Base-by-base conservation (phyloP, 1,284 basidiomycete genomes). In the Polyporus tsugae region DNA sequence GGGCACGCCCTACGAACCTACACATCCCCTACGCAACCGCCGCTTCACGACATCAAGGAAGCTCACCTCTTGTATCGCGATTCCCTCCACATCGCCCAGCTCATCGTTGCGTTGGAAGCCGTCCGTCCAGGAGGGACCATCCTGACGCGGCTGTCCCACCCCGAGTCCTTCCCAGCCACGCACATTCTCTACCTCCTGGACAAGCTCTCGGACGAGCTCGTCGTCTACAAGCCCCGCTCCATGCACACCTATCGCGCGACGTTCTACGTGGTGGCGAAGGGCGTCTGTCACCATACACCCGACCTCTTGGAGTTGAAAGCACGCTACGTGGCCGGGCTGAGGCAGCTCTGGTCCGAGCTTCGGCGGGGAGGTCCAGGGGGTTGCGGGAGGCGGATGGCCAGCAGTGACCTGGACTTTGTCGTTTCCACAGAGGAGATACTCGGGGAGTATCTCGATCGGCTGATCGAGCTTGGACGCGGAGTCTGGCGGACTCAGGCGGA, bases 181-280 rank as follows among this genome's bases (percentile, higher is more conserved):
- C 75, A 76, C 44, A 60, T 80, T 4, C 63, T 80, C 46, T 77
- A 74, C 70, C 69, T 79, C 70, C 66, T 80, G 68, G 77, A 79
- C 67, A 35, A 49, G 11, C 68, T 79, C 9, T 72, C 77, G 74
- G 78, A 63, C 13, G 29, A 42, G 11, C 64, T 69, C 33, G n/a
- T 55, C 10, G 64, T 69, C 2, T 38, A 63, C 61, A 69, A 69
- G 60, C 67, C 67, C 6, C 53, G 66, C 29, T 62, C 63, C 15
- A 74, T 79, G 63, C 79, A 80, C 62, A 72, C 74, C 2, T 77
- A 72, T 15, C 75, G 78, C 19, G 74, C 74, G 13, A 78, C 77
- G 5, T 80, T 81, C 68, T 81, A 80, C 55, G 78, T 72, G 6
- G 66, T 81, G 17, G 78, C 77, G 10, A 69, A 75, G 38, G 76